These are phyloP conservation scores for Striga asiatica DNA, from an alignment of 257 asterid genomes.

Conservation along the genomic window DNA sequence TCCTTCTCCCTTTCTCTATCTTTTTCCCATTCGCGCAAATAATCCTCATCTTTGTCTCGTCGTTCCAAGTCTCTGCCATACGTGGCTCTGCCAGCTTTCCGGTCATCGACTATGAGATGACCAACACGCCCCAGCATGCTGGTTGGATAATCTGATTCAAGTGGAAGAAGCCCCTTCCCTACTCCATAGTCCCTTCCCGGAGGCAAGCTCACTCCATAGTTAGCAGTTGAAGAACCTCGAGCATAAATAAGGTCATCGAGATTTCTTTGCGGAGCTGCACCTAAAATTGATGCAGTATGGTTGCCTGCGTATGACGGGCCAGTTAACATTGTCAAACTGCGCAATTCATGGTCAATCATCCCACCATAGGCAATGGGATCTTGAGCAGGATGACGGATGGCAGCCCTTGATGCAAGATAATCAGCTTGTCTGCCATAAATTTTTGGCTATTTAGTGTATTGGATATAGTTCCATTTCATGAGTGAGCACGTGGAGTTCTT, in stretches of 20 bases:
- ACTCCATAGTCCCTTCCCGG: slow-evolving; percentile 97
- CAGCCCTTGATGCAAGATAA: slow-evolving; percentile 71
- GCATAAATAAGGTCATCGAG: slow-evolving; percentile 58
- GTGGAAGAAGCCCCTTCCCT: slow-evolving; percentile 66
- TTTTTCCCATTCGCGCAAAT: slow-evolving; percentile 65
- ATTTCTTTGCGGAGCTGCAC: slow-evolving; percentile 74
- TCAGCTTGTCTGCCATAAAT: slow-evolving; percentile 98
- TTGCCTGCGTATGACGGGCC: slow-evolving; percentile 64
- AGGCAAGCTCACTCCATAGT: slow-evolving; percentile 98
- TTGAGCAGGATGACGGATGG: slow-evolving; percentile 55
- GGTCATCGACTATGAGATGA: slow-evolving; percentile 55
- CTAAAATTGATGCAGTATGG: slow-evolving; percentile 76
- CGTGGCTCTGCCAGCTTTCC: slow-evolving; percentile 51
- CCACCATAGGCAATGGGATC: slow-evolving; percentile 64
- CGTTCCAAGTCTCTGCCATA: slow-evolving; percentile 63
- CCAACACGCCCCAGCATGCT: slow-evolving; percentile 36
- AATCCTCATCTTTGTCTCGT: slow-evolving; percentile 61
- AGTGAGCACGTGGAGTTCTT: slow-evolving; percentile 28
- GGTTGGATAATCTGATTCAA: slow-evolving; percentile 61
- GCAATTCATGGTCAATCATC: slow-evolving; percentile 68
- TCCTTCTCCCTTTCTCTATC: slow-evolving; percentile 71
- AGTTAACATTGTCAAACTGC: slow-evolving; percentile 39
- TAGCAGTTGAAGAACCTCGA: slow-evolving; percentile 71
- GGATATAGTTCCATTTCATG: slow-evolving; percentile 31
- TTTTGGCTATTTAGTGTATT: slow-evolving; percentile 57